Evolutionary conservation across 371 early-diverging fungal genomes (phyloP), one percentile per base, ranked within the genome.

Genomic region (Actinomortierella wolfii): DNA sequence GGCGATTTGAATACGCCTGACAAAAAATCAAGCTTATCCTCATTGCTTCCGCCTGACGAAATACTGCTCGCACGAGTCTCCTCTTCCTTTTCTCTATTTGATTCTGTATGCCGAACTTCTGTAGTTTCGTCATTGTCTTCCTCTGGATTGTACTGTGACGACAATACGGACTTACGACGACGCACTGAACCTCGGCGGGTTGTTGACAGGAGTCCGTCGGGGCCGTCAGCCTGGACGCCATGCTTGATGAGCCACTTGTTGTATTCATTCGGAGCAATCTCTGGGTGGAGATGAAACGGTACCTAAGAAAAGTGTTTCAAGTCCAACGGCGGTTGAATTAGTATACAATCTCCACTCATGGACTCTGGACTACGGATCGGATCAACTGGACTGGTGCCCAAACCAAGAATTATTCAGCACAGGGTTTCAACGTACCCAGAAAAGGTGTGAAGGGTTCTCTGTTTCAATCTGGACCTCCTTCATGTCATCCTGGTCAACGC

Each of bases 271-370:
- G 73, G 73, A 8, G 73, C 73, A 49, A 73, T 73, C 50, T 73
- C 73, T 51, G 73, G 73, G 28, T 73, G 73, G n/a, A 66, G 66
- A 59, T 73, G 73, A 51, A 73, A 73, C 41, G 73, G 73, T 15
- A 73, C 73, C 73, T 73, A 56, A 48, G 18, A 23, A n/a, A n/a
- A n/a, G n/a, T n/a, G n/a, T n/a, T n/a, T n/a, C n/a, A n/a, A n/a
- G n/a, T n/a, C n/a, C n/a, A n/a, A n/a, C n/a, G n/a, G n/a, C n/a
- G n/a, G n/a, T n/a, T n/a, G n/a, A n/a, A n/a, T n/a, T n/a, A n/a
- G n/a, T n/a, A n/a, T n/a, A n/a, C n/a, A n/a, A n/a, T n/a, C n/a
- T n/a, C n/a, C n/a, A n/a, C n/a, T n/a, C n/a, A n/a, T n/a, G n/a
- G n/a, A n/a, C n/a, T n/a, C n/a, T n/a, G n/a, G n/a, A n/a, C n/a